A percentile compares a stretch with the other conserved stretches of the same genome.
Evolutionary conservation across 441 rosid genomes (phyloP).

Genomic region (Pelargonium citronellum): DNA sequence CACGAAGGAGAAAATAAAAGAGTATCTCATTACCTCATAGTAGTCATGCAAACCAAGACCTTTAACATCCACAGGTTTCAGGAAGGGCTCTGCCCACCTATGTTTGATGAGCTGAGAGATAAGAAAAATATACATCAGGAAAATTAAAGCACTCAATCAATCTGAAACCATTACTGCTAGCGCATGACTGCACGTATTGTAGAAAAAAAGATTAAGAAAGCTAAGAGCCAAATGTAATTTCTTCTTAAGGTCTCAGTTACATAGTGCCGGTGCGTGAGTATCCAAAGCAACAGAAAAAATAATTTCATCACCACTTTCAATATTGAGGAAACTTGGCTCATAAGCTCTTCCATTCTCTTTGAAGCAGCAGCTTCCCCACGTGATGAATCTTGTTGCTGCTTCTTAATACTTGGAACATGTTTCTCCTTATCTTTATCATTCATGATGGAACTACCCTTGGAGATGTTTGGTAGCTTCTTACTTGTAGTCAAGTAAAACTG

Average conservation of each 20-base stretch:
- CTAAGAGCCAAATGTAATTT: neutral
- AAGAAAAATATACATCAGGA: neutral
- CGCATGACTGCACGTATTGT: no score
- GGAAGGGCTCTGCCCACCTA: conserved; percentile 93
- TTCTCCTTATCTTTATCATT: conserved; percentile 66
- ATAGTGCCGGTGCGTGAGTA: no score
- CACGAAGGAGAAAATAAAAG: neutral
- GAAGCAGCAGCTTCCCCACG: conserved; percentile 74
- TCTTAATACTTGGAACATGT: conserved; percentile 56
- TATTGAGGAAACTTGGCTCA: conserved; percentile 65
- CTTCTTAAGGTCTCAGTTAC: neutral
- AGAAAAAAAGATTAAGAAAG: no score
- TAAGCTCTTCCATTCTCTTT: conserved; percentile 91
- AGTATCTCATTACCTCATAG: conserved; percentile 43
- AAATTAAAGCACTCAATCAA: neutral
- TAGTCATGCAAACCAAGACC: conserved; percentile 88
- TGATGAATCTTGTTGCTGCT: conserved; percentile 60
- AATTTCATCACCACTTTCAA: conserved; percentile 3
- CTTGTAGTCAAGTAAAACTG: conserved; percentile 47
- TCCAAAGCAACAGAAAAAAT: neutral
- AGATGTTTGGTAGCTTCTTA: conserved; percentile 42
- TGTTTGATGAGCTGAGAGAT: conserved; percentile 60
- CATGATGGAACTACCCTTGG: conserved; percentile 43
- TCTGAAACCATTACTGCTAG: neutral
- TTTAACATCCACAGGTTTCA: conserved; percentile 88